These are phyloP conservation scores for Citrus maxima DNA, from an alignment of 345 rosid species.

Conservation along the genomic window DNA sequence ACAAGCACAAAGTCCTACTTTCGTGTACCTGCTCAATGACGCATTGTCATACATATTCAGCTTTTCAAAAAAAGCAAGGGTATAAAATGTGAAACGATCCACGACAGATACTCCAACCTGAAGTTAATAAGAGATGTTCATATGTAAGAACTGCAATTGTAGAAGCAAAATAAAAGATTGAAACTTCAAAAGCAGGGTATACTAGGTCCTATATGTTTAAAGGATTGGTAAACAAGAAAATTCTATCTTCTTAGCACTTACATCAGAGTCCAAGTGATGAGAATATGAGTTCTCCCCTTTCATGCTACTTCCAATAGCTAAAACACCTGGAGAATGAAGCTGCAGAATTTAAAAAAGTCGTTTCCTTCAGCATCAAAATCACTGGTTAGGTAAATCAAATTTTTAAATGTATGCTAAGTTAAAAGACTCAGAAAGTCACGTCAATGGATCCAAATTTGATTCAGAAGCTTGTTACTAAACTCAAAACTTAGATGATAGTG, in stretches of 20 bases:
- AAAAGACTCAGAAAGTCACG: not conserved
- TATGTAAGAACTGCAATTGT: slow-evolving; percentile 7
- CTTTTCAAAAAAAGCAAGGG: slow-evolving; percentile 92
- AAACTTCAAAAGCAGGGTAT: not conserved
- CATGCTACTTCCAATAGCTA: too few species aligned
- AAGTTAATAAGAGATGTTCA: slow-evolving; percentile 10
- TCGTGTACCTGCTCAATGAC: slow-evolving; percentile 77
- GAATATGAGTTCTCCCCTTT: too few species aligned
- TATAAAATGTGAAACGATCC: slow-evolving; percentile 90
- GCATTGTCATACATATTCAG: slow-evolving; percentile 86
- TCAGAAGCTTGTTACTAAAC: not conserved
- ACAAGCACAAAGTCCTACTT: not conserved
- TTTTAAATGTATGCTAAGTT: not conserved
- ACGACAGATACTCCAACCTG: slow-evolving; percentile 98
- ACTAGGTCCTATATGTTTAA: slow-evolving; percentile 4
- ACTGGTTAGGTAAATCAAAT: too few species aligned
- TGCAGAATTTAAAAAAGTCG: not conserved
- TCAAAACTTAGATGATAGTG: not conserved
- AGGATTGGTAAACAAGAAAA: too few species aligned
- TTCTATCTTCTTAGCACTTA: too few species aligned
- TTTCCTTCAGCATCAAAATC: slow-evolving; percentile 9
- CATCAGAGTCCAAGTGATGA: too few species aligned
- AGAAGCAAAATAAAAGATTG: slow-evolving; percentile 4
- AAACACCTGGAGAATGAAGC: too few species aligned
- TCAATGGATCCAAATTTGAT: not conserved